Evolutionary conservation across 305 asterid species (phyloP).

Genomic region (Fraxinus latifolia): DNA sequence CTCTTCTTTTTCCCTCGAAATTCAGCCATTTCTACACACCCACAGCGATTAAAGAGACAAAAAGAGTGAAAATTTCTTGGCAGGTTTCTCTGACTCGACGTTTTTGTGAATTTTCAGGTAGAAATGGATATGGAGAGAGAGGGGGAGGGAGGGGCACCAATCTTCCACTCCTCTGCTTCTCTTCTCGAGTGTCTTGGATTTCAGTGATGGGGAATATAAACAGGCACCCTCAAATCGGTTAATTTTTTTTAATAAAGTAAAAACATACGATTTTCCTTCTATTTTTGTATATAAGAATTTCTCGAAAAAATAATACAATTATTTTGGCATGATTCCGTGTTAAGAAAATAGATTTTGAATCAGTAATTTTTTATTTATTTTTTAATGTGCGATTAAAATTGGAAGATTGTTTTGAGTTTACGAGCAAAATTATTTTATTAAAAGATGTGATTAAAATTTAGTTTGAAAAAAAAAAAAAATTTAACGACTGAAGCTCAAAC

Average conservation of each 20-base stretch:
- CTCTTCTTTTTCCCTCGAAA: conserved; percentile 39
- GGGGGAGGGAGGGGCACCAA: neutral
- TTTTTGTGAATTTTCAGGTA: neutral
- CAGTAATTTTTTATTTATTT: no score
- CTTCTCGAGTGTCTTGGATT: conserved; percentile 17
- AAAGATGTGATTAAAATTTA: no score
- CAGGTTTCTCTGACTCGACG: neutral
- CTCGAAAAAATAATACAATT: neutral
- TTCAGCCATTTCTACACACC: conserved; percentile 41
- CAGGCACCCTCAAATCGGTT: neutral
- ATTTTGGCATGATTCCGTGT: neutral
- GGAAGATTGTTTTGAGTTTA: neutral
- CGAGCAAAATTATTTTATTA: no score
- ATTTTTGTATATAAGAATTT: neutral
- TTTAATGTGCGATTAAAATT: no score
- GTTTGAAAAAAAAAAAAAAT: no score
- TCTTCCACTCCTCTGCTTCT: conserved; percentile 15
- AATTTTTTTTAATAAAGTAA: neutral
- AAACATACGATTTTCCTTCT: neutral
- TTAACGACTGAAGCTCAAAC: neutral
- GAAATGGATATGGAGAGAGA: neutral
- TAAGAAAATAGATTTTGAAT: neutral
- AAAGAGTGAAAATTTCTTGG: neutral
- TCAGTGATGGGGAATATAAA: conserved; percentile 24
- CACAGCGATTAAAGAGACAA: neutral